Evolutionary conservation across 805 yeast genomes (phyloP), one percentile per base, ranked within the genome.

Genomic region (Zygotorulaspora chibaensis): DNA sequence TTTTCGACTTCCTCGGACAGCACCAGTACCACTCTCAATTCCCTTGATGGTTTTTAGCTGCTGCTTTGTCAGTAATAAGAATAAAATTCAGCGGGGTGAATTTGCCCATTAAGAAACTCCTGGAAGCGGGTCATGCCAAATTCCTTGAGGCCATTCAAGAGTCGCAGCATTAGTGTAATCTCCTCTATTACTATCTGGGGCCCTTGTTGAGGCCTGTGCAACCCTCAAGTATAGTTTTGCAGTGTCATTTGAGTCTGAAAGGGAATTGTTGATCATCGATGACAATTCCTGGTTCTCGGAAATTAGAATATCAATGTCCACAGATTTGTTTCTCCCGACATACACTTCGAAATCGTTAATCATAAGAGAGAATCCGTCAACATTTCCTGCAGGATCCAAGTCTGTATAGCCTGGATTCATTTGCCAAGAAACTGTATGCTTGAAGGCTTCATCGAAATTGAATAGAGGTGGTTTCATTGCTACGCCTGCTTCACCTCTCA

Each of bases 261-360:
- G 40, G 0, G 76, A 63, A 2, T 64, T 54, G 3, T 65, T 50
- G 1, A 74, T 54, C 50, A 68, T 54, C 1, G 57, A 38, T 2
- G 59, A 49, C 26, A 71, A 58, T 2, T 56, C 54, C 6, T 56
- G 41, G 43, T 74, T 63, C 9, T 58, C 52, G 1, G 53, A 45
- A 1, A 71, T 54, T 43, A 80, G 44, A 1, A 56, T 52, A 5
- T 62, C 63, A 10, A 80, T 42, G 46, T 77, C 71, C 17, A 85
- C 62, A 1, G 73, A 61, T 2, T 70, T 63, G 5, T 72, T 67
- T 3, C 62, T 59, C 0, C 88, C 96, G 5, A 81, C 76, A 57
- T 76, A 86, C 17, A 81, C 68, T 62, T 89, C 96, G 15, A 89
- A 68, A 58, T 89, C 97, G 56, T 89, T 88, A 23, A 89, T 68